Base-by-base conservation (phyloP, 129 eudicot genomes). In the Flaveria ramosissima region DNA sequence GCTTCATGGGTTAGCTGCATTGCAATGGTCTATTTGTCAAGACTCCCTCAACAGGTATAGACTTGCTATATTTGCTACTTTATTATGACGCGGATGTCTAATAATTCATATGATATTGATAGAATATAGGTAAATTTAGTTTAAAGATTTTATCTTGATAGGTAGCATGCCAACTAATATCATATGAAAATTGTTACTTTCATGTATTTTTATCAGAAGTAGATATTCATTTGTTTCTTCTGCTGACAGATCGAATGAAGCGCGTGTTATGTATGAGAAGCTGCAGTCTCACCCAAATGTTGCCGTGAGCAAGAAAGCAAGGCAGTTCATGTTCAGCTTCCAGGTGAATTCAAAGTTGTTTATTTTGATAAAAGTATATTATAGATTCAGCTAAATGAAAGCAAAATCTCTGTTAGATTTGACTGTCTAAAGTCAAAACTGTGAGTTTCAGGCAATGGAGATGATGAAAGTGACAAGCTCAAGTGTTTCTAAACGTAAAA, bases 1-100 rank as follows among this genome's bases (percentile, higher is more conserved):
- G 78, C 98, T 93, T 76, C 92, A 93, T 78, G 98, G 97, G 20
- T 82, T 90, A 80, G 98, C 98, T 48, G 97, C 97, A 82, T 68
- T 93, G 81, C 92, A 93, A 72, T 93, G 98, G 98, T 88, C 98
- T 80, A 90, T 93, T 55, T 93, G 98, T 80, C 95, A 78, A 72
- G 98, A 93, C 79, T 93, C 98, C 52, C 91, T 93, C 73, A 72
- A 80, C 76, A 93, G 98, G 98, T 93, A 71, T 65, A 45, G 10
- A 74, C 24, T 64, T 72, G 52, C 68, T 63, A 41, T 36, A 0
- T 2, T 66, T 41, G 50, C 51, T 36, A 66, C 27, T 36, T 17
- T n/a, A 1, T 66, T 66, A 17, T 39, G 3, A 66, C 41, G 50
- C 16, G n/a, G 50, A 66, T 66, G 45, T 4, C 71, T 39, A 66